phyloP scores from a whole-genome alignment of 441 rosid species.

The Gossypium armourianum region DNA sequence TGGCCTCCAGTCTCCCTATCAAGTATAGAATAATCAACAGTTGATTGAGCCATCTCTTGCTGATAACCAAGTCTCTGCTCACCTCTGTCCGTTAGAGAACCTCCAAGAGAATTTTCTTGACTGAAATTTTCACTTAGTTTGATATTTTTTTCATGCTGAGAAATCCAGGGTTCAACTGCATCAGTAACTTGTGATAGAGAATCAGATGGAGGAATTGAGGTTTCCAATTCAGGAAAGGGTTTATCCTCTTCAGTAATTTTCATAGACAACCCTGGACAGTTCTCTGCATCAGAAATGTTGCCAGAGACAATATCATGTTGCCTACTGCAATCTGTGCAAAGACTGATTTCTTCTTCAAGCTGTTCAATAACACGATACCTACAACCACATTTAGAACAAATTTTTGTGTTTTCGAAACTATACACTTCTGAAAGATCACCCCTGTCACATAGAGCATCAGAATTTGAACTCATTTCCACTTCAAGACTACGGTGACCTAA shows the following conservation, averaged over 20 bases:
- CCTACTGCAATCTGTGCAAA: conserved; percentile 64
- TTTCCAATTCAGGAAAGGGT: conserved; percentile 25
- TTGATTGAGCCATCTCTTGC: conserved; percentile 30
- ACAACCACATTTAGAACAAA: conserved; percentile 58
- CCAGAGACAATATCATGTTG: conserved; percentile 25
- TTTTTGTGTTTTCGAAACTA: conserved; percentile 31
- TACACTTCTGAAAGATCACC: conserved; percentile 38
- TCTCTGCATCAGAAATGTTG: conserved; percentile 27
- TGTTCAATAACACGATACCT: conserved; percentile 32
- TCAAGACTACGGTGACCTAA: conserved; percentile 27
- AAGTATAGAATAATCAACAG: conserved; percentile 26
- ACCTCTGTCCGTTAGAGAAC: conserved; percentile 28
- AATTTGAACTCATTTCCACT: conserved; percentile 35
- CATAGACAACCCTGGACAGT: conserved; percentile 19
- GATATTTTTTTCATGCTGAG: conserved; percentile 28
- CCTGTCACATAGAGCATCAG: conserved; percentile 29
- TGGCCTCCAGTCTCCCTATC: conserved; percentile 28
- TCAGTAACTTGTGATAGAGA: conserved; percentile 24
- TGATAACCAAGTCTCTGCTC: conserved; percentile 28
- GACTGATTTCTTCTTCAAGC: conserved; percentile 31
- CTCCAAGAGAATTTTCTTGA: conserved; percentile 28
- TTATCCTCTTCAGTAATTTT: conserved; percentile 26
- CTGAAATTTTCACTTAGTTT: conserved; percentile 29
- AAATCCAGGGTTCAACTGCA: conserved; percentile 24
- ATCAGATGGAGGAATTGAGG: conserved; percentile 23